phyloP scores from a whole-genome alignment of 2,329 filamentous ascomycete genomes.

The Aspergillus thermomutatus region DNA sequence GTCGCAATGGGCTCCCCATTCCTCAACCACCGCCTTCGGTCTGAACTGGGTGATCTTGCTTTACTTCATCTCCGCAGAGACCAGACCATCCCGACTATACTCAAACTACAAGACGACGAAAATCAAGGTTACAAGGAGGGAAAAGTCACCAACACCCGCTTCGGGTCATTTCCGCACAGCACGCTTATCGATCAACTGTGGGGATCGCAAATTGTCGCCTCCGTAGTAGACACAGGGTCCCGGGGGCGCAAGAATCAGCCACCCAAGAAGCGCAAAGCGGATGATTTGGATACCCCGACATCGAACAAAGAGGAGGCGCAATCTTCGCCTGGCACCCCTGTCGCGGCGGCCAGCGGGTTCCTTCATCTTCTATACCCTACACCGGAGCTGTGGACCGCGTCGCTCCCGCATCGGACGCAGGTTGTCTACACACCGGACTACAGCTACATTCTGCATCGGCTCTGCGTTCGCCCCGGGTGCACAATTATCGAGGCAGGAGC shows the following conservation, averaged over 20 bases:
- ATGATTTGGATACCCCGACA: slow-evolving; percentile 36
- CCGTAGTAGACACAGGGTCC: slow-evolving; percentile 87
- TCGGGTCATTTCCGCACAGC: slow-evolving; percentile 83
- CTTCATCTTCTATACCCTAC: slow-evolving; percentile 49
- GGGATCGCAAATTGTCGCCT: slow-evolving; percentile 89
- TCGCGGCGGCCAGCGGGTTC: slow-evolving; percentile 46
- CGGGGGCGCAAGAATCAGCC: slow-evolving; percentile 66
- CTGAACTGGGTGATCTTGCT: slow-evolving; percentile 66
- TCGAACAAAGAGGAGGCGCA: slow-evolving; percentile 23
- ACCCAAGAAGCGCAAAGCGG: slow-evolving; percentile 50
- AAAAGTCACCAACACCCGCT: slow-evolving; percentile 83
- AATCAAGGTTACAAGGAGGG: slow-evolving; percentile 72
- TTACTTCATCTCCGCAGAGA: slow-evolving; percentile 88
- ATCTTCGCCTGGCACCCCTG: slow-evolving; percentile 27
- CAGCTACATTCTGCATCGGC: slow-evolving; percentile 50
- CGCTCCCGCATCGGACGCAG: slow-evolving; percentile 51
- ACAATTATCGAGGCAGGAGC: slow-evolving; percentile 51
- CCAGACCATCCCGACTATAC: slow-evolving; percentile 71
- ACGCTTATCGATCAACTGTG: slow-evolving; percentile 76
- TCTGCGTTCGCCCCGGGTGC: slow-evolving; percentile 45
- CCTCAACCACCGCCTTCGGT: slow-evolving; percentile 63
- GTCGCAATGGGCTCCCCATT: slow-evolving; percentile 65
- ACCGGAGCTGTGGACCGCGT: slow-evolving; percentile 49
- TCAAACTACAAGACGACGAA: slow-evolving; percentile 59
- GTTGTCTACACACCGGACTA: slow-evolving; percentile 54